Evolutionary conservation across 139 green algal species (phyloP), one percentile per base, ranked within the genome.

Genomic region (Coccomyxa sp.): DNA sequence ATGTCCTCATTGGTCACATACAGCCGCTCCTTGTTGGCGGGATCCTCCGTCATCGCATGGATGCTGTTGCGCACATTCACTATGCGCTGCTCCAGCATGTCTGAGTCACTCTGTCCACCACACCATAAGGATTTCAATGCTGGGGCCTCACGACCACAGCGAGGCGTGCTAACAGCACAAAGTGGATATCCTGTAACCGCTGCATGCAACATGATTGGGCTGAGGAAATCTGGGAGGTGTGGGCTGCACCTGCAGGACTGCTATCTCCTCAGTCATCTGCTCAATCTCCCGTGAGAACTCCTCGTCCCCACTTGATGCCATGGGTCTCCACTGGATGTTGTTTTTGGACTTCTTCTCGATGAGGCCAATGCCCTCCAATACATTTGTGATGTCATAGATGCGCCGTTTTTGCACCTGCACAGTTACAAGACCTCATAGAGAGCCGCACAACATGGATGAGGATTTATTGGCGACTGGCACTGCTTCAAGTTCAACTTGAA

Each of bases 331-430:
- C 79, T 93, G 86, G 32, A 97, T 92, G 78, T 93, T 94, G 86
- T 97, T 98, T 86, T 99, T 99, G 31, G 78, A 87, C 86, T 95
- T 95, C 90, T 99, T 99, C 87, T 97, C 91, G 14, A 99, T 96
- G 28, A 99, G 83, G 0, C 94, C 96, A 23, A 99, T 97, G 67
- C 96, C 96, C 85, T 99, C 96, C 57, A 99, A 85, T 77, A 99
- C 96, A 75, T 99, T 99, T 25, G 96, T 99, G 82, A 99, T 99
- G 91, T 99, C 96, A 79, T 99, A 99, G 79, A 99, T 98, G 16
- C 96, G 90, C 15, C 96, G 92, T 89, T 99, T 99, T 85, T 98
- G 93, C 0, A 98, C 95, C 92, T 96, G 89, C 38, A 63, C 10
- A 66, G 63, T 67, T 31, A 76, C n/a, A 57, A 27, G 9, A 78